These are phyloP conservation scores for Monosporozyma aerobia DNA, from an alignment of 805 yeast genomes.

Conservation along the genomic window DNA sequence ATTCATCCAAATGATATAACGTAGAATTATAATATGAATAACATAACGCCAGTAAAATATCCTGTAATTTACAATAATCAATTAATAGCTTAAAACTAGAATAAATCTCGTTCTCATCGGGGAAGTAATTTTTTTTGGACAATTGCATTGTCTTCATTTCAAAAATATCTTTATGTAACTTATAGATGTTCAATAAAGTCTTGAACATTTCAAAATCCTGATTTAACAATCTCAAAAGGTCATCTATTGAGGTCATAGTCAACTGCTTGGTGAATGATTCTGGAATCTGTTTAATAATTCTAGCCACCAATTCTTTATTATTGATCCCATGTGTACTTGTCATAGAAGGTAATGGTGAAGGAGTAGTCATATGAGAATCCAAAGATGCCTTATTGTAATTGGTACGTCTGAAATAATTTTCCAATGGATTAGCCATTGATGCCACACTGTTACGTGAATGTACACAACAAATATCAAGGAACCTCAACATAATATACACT, in stretches of 20 bases:
- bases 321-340: conserved; percentile 1
- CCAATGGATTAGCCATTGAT: conserved; percentile 20
- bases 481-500: conserved; percentile 19
- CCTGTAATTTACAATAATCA: conserved; percentile 12
- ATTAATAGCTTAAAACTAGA: neutral
- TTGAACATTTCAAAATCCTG: conserved; percentile 17
- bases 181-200: conserved; percentile 12
- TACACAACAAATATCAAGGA: conserved; percentile 19
- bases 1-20: conserved; percentile 12
- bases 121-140: neutral
- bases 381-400: neutral
- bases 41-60: conserved; percentile 15
- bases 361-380: neutral
- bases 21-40: conserved; percentile 19
- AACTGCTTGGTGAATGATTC: conserved; percentile 2
- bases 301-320: conserved; percentile 10
- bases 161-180: conserved; percentile 10
- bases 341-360: no score
- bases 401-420: conserved; percentile 11
- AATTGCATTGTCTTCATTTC: conserved; percentile 9
- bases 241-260: neutral
- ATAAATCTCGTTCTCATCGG: neutral
- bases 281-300: conserved; percentile 12
- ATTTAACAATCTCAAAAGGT: conserved; percentile 6
- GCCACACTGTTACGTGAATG: conserved; percentile 16